A percentile compares a stretch with the other conserved stretches of the same genome.
These are phyloP conservation scores for Penicillium decumbens DNA, from an alignment of 2,329 filamentous ascomycete genomes.

Conservation along the genomic window DNA sequence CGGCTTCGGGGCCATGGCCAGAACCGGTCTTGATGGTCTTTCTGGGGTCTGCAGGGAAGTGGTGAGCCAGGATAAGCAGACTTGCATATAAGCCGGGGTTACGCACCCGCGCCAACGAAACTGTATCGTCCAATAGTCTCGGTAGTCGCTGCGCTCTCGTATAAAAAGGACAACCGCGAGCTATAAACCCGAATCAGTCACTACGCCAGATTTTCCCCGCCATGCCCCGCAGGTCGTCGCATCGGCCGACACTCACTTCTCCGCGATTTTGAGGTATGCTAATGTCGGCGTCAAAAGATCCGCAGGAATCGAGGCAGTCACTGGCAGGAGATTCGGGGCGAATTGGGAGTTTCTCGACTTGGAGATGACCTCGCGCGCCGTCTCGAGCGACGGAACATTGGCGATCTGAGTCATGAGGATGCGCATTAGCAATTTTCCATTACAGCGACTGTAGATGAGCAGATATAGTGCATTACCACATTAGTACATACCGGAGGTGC, in stretches of 20 bases:
- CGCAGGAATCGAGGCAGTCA: constrained; percentile 80
- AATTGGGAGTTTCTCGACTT: constrained; percentile 50
- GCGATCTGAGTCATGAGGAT: constrained; percentile 38
- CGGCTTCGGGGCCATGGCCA: constrained; percentile 75
- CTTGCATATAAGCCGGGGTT: not conserved
- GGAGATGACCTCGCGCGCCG: constrained; percentile 54
- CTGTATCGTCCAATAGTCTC: constrained; percentile 93
- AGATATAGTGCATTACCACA: not conserved
- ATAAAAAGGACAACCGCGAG: constrained; percentile 83
- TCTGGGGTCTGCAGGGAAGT: constrained; percentile 48
- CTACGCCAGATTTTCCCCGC: constrained; percentile 6
- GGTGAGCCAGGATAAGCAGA: constrained; percentile 9
- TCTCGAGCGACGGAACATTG: constrained; percentile 59
- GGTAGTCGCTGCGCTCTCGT: constrained; percentile 86
- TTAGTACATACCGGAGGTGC: constrained; percentile 25
- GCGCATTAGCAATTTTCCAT: constrained; percentile 3
- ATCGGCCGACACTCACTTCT: constrained; percentile 52
- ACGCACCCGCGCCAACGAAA: constrained; percentile 75
- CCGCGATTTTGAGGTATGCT: constrained; percentile 86
- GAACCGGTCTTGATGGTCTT: constrained; percentile 84
- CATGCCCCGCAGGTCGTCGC: not conserved
- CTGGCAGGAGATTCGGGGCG: constrained; percentile 71
- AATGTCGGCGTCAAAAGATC: constrained; percentile 92
- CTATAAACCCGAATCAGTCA: constrained; percentile 22
- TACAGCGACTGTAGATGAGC: not conserved